Percentiles rank a stretch among this genome's conserved stretches.
phyloP scores from a whole-genome alignment of 176 grass and related monocot genomes.

The Otatea glauca region DNA sequence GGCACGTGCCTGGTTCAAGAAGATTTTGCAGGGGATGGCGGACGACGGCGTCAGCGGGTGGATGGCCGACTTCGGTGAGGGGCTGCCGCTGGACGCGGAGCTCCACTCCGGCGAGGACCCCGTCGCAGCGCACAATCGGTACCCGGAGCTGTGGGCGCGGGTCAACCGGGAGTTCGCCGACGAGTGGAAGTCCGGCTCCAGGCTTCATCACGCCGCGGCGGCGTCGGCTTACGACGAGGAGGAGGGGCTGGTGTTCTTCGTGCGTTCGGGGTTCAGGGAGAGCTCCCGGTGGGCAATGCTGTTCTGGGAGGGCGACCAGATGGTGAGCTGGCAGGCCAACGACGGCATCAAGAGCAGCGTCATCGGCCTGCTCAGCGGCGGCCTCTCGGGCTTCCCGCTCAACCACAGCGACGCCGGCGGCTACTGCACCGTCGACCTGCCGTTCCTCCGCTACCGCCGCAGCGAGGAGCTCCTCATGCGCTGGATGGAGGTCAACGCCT shows the following conservation, averaged over 20 bases:
- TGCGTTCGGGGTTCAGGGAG: conserved; percentile 80
- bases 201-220: not conserved
- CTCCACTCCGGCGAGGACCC: conserved; percentile 83
- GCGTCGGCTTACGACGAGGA: conserved; percentile 28
- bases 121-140: conserved; percentile 77
- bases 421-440: conserved; percentile 84
- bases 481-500: conserved; percentile 92
- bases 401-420: conserved; percentile 96
- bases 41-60: conserved; percentile 74
- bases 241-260: conserved; percentile 87
- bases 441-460: conserved; percentile 76
- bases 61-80: conserved; percentile 99
- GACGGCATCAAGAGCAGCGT: conserved; percentile 99
- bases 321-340: conserved; percentile 97
- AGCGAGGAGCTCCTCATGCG: conserved; percentile 88
- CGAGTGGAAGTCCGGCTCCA: conserved; percentile 52
- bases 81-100: conserved; percentile 76
- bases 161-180: conserved; percentile 88
- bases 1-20: conserved; percentile 79
- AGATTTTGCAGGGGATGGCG: conserved; percentile 66
- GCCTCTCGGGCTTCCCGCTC: conserved; percentile 88
- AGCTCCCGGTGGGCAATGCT: conserved; percentile 88
- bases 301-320: conserved; percentile 97
- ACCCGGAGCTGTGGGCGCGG: conserved; percentile 89
- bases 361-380: conserved; percentile 81